Evolutionary conservation across 2,329 filamentous ascomycete genomes (phyloP).

Genomic region (Colletotrichum plurivorum): DNA sequence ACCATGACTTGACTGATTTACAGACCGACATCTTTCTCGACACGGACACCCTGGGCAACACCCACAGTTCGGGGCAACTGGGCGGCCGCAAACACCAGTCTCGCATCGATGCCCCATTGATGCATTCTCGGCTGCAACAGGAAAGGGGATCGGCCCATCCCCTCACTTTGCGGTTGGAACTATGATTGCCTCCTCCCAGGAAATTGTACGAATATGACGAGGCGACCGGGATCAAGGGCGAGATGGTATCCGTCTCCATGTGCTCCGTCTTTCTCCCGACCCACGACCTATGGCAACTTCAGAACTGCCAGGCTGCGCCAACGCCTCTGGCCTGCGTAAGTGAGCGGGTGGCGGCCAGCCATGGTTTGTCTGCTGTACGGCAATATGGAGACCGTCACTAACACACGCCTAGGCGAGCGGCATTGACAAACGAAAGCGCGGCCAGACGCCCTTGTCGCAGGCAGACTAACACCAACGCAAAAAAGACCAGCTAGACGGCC

Average conservation of each 20-base stretch:
- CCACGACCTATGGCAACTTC: constrained; percentile 7
- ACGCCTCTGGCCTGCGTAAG: constrained; percentile 8
- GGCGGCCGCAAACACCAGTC: neutral
- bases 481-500: constrained; percentile 11
- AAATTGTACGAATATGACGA: constrained; percentile 18
- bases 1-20: neutral
- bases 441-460: constrained; percentile 28
- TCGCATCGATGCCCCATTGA: neutral
- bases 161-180: constrained; percentile 19
- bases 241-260: constrained; percentile 3
- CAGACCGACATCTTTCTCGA: neutral
- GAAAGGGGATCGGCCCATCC: constrained; percentile 25
- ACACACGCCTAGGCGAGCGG: constrained; percentile 25
- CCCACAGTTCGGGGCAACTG: neutral
- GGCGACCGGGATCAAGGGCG: constrained; percentile 13
- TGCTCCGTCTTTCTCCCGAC: neutral
- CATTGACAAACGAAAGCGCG: constrained; percentile 26
- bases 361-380: neutral
- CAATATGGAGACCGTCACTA: constrained; percentile 17
- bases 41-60: neutral
- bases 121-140: constrained; percentile 7
- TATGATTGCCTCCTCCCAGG: constrained; percentile 1
- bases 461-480: constrained; percentile 7
- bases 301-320: constrained; percentile 17
- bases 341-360: constrained; percentile 26